phyloP scores from a whole-genome alignment of 1,284 basidiomycete species.

The Rhodotorula sp. region DNA sequence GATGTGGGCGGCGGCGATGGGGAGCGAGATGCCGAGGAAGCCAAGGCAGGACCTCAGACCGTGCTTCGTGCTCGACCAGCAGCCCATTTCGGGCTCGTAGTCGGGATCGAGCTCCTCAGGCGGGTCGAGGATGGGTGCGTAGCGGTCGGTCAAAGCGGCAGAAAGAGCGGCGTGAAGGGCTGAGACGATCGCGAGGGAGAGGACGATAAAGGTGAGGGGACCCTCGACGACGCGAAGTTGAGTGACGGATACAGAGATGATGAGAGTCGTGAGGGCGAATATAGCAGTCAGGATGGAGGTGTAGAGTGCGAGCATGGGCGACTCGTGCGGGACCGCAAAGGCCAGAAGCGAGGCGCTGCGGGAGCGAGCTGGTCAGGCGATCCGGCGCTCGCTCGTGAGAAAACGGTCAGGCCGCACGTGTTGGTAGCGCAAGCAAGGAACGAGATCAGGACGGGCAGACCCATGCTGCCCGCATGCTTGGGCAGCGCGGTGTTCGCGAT shows the following conservation, averaged over 20 bases:
- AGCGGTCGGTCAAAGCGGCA: conserved; percentile 24
- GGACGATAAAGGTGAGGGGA: conserved; percentile 28
- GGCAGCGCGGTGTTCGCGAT: conserved; percentile 33
- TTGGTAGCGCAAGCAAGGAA: conserved; percentile 29
- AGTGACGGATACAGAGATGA: conserved; percentile 32
- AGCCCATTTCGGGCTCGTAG: conserved; percentile 7
- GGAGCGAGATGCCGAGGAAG: conserved; percentile 33
- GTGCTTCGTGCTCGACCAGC: conserved; percentile 19
- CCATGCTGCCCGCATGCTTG: conserved; percentile 28
- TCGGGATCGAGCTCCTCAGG: conserved; percentile 28
- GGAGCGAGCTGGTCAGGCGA: neutral
- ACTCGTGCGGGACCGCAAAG: conserved; percentile 35
- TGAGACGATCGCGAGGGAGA: conserved; percentile 29
- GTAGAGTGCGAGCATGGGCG: conserved; percentile 24
- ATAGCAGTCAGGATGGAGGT: conserved; percentile 22
- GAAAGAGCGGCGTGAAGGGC: conserved; percentile 29
- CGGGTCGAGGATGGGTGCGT: conserved; percentile 34
- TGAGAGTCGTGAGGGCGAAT: conserved; percentile 23
- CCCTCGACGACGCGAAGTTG: conserved; percentile 37
- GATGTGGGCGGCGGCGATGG: conserved; percentile 33
- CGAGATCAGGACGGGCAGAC: conserved; percentile 34
- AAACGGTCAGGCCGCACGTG: conserved; percentile 12
- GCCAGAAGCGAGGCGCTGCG: conserved; percentile 31
- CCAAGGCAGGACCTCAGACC: conserved; percentile 5
- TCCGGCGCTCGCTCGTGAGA: too few relatives aligned